Base-by-base conservation (phyloP, 2,329 filamentous ascomycete species). In the Akanthomyces lecanii region DNA sequence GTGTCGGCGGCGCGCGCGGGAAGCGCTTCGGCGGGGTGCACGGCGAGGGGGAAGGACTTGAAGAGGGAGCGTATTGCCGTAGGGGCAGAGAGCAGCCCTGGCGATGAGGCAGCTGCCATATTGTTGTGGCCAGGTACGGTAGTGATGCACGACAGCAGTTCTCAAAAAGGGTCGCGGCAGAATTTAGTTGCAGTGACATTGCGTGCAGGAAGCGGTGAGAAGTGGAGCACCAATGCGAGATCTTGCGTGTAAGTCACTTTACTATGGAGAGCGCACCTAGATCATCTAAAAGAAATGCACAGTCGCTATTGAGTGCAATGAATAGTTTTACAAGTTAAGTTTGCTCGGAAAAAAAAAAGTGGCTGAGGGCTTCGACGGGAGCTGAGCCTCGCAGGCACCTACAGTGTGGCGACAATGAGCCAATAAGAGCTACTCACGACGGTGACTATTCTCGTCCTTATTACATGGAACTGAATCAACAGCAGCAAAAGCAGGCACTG, bases 51-150 rank as follows among this genome's bases (percentile, higher is more conserved):
- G 70, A 97, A 95, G 65, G 76, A 80, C 75, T 94, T 89, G 79
- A 98, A 99, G 64, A 98, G 82, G 58, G 83, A 83, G 75, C 91
- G 92, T 68, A 98, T 81, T 21, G 91, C 89, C 12, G 83, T 77
- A 8, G 95, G 94, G 62, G 92, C 82, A 51, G 81, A 76, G 74
- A 87, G 82, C n/a, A 62, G 59, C 10, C 59, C 40, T 3, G 58
- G 40, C 14, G 58, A 60, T 8, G 57, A 51, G 14, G 45, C 5
- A 5, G 47, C 23, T 7, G 56, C 45, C 56, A 59, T 59, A n/a
- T 25, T 48, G 10, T n/a, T n/a, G 21, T 23, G 14, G 21, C n/a
- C 11, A 14, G 45, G 21, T 25, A 12, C 23, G 21, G 23, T 18
- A 8, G 21, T 38, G 12, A 12, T 38, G 33, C 7, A 38, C 33